Conservation (phyloP, 139 green algal species). For the Chlamydomonas asymmetrica region DNA sequence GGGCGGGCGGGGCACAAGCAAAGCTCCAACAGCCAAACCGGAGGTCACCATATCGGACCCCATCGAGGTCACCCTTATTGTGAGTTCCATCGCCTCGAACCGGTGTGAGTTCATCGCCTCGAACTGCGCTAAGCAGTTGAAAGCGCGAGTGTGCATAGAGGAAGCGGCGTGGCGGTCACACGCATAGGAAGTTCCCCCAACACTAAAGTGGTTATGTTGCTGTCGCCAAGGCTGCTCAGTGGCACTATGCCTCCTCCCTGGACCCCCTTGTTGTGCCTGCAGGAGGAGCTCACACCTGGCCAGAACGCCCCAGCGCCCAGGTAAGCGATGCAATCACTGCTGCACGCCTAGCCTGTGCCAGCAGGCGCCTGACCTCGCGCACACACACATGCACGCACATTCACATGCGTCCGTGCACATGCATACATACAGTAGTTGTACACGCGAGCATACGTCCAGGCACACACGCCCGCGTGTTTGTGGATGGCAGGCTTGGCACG, state of each 20-base stretch:
- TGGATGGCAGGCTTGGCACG: too few species aligned
- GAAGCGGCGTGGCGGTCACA: too few species aligned
- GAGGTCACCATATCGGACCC: conserved; percentile 18
- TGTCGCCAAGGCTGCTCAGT: too few species aligned
- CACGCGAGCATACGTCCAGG: not conserved
- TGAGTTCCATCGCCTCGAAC: too few species aligned
- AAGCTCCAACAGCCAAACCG: not conserved
- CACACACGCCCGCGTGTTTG: too few species aligned
- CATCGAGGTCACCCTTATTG: conserved; percentile 10
- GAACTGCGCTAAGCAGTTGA: not conserved
- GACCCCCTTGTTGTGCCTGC: conserved; percentile 10
- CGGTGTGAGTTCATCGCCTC: not conserved
- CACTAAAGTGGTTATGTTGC: too few species aligned
- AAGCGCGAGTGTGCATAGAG: too few species aligned
- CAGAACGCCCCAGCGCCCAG: conserved; percentile 21
- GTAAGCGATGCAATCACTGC: too few species aligned
- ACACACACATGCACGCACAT: not conserved
- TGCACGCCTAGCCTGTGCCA: conserved; percentile 1
- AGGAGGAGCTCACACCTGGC: conserved; percentile 32
- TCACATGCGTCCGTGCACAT: not conserved
- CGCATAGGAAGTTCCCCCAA: too few species aligned
- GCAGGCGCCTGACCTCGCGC: not conserved
- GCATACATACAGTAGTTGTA: not conserved
- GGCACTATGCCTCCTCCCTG: not conserved
- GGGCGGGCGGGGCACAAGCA: not conserved